These are phyloP conservation scores for Vanilla planifolia DNA, from an alignment of 106 monocot genomes.

Conservation along the genomic window DNA sequence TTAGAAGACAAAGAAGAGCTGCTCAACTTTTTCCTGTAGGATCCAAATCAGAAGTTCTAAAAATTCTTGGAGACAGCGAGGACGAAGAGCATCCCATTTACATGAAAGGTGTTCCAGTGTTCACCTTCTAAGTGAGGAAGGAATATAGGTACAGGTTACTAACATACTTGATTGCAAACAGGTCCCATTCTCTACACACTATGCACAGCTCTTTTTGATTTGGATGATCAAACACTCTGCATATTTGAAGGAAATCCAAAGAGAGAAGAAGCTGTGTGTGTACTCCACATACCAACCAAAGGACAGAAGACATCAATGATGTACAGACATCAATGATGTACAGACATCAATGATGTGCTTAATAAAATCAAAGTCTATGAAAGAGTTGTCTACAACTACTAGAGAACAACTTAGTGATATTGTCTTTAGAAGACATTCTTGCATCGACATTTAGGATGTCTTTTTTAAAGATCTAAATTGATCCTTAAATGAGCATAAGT, in stretches of 20 bases:
- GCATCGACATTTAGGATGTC: too few relatives aligned
- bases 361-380: too few relatives aligned
- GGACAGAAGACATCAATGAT: too few relatives aligned
- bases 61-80: constrained; percentile 52
- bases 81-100: constrained; percentile 65
- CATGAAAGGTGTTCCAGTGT: constrained; percentile 35
- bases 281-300: constrained; percentile 30
- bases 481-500: too few relatives aligned
- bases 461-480: too few relatives aligned
- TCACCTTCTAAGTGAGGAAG: not conserved
- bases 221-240: constrained; percentile 44
- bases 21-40: constrained; percentile 31
- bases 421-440: too few relatives aligned
- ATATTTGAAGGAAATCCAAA: constrained; percentile 70
- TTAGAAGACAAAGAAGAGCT: constrained; percentile 53
- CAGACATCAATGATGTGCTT: too few relatives aligned
- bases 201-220: constrained; percentile 70
- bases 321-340: too few relatives aligned
- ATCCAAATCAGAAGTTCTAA: constrained; percentile 39
- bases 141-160: not conserved
- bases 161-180: constrained; percentile 10
- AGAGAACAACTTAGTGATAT: too few relatives aligned
- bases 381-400: too few relatives aligned
- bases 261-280: constrained; percentile 24
- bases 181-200: constrained; percentile 69